Conservation (phyloP, 2,329 filamentous ascomycete species). For the Ampelomyces quisqualis region DNA sequence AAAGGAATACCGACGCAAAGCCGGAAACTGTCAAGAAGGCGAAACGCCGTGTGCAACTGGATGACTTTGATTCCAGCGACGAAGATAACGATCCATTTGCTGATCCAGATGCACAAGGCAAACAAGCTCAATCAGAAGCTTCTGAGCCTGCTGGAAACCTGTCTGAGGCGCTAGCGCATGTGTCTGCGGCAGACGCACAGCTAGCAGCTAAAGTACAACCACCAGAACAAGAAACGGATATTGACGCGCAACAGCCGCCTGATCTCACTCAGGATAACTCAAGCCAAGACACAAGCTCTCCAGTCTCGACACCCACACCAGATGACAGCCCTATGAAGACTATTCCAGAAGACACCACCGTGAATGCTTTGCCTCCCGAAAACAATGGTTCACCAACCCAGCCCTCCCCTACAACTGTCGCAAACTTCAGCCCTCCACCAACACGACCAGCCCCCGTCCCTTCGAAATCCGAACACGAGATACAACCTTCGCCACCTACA, state of each 20-base stretch:
- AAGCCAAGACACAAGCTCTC: conserved; percentile 59
- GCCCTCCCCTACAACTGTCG: conserved; percentile 16
- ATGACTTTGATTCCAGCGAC: conserved; percentile 65
- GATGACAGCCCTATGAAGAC: conserved; percentile 36
- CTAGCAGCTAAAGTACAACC: conserved; percentile 27
- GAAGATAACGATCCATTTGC: conserved; percentile 51
- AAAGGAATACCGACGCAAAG: conserved; percentile 51
- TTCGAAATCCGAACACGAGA: conserved; percentile 16
- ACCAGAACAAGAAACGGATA: conserved; percentile 27
- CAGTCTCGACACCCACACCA: conserved; percentile 39
- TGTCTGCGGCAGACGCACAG: conserved; percentile 58
- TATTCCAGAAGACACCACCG: conserved; percentile 26
- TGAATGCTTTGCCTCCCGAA: conserved; percentile 18
- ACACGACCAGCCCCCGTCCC: conserved; percentile 43
- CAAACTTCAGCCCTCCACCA: conserved; percentile 26
- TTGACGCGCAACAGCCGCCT: conserved; percentile 54
- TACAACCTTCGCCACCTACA: conserved; percentile 27
- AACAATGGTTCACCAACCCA: conserved; percentile 28
- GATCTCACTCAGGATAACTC: conserved; percentile 70
- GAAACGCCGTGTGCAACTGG: conserved; percentile 65
- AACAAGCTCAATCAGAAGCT: conserved; percentile 18
- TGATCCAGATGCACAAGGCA: conserved; percentile 41
- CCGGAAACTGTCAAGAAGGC: conserved; percentile 60
- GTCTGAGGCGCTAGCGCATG: conserved; percentile 68
- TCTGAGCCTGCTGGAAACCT: conserved; percentile 41